A percentile compares a stretch with the other conserved stretches of the same genome.
Conservation (phyloP, 176 grass and related monocot genomes). For the Luzula sylvatica region DNA sequence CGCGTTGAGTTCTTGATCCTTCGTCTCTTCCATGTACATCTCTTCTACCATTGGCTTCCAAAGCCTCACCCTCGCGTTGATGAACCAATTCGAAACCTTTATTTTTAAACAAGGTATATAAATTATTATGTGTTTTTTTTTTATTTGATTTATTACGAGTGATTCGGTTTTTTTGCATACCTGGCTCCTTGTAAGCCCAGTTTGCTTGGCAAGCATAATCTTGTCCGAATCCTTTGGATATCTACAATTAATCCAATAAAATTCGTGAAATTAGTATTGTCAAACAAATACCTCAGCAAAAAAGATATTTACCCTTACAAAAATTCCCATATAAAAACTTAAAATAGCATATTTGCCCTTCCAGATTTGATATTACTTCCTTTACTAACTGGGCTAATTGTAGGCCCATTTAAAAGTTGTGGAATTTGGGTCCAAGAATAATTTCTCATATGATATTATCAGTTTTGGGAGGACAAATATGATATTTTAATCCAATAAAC, state of each 20-base stretch:
- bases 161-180: slow-evolving; percentile 19
- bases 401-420: too few species aligned
- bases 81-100: slow-evolving; percentile 99
- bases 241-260: slow-evolving; percentile 32
- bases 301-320: too few species aligned
- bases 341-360: too few species aligned
- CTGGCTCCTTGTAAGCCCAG: slow-evolving; percentile 95
- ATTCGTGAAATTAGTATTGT: not conserved
- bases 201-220: slow-evolving; percentile 96
- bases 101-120: not conserved
- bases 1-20: slow-evolving; percentile 41
- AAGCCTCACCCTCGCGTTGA: slow-evolving; percentile 88
- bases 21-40: slow-evolving; percentile 95
- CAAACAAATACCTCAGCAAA: not conserved
- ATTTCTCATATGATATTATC: too few species aligned
- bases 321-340: too few species aligned
- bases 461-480: too few species aligned
- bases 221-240: slow-evolving; percentile 99
- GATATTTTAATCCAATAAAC: too few species aligned
- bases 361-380: too few species aligned
- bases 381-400: too few species aligned
- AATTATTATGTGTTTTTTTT: not conserved
- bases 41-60: slow-evolving; percentile 99
- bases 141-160: not conserved
- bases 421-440: too few species aligned